Base-by-base conservation (phyloP, 208 protist genomes). In the Pavlovales sp. region DNA sequence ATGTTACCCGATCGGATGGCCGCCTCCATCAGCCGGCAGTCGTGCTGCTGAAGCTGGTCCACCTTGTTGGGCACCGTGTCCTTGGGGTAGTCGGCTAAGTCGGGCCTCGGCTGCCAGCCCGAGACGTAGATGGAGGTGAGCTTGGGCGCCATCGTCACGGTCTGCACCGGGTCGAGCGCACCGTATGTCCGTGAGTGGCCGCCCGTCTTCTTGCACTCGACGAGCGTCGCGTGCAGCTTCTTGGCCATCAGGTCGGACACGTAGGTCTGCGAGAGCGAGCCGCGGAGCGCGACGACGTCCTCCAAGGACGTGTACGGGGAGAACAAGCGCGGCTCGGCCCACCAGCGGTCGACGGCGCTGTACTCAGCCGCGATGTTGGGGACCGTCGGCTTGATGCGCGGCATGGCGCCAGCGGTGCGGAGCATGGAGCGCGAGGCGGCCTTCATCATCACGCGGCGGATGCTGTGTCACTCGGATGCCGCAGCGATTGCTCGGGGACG, bases 51-150 rank as follows among this genome's bases (percentile, higher is more conserved):
- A 47, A 96, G 93, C 76, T 95, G 94, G 41, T 95, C 92, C 32
- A 95, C 93, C 88, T 96, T 95, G 88, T 95, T 95, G 71, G 94
- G 94, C 28, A 96, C 93, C 26, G 94, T 96, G 91, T 94, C 89
- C 86, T 94, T 93, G 30, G 94, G 94, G 89, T 96, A 96, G 88
- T 96, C 94, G 38, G 93, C 93, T 28, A 94, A 88, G 87, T 95
- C 94, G 11, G 94, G 94, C 41, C 94, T 92, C 20, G 94, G 94
- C 88, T 96, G 94, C 94, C 94, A 95, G 76, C 94, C 94, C n/a
- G 89, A 93, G 40, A 96, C 92, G 91, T 95, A 95, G 71, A 94
- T 93, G 37, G 92, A 93, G 41, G 89, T 81, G 46, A 95, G 76
- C 84, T 94, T 95, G 37, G 93, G 92, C n/a, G 92, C 92, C 94